These are phyloP conservation scores for Penicillium psychrosexuale DNA, from an alignment of 2,329 filamentous ascomycete species.

Conservation along the genomic window DNA sequence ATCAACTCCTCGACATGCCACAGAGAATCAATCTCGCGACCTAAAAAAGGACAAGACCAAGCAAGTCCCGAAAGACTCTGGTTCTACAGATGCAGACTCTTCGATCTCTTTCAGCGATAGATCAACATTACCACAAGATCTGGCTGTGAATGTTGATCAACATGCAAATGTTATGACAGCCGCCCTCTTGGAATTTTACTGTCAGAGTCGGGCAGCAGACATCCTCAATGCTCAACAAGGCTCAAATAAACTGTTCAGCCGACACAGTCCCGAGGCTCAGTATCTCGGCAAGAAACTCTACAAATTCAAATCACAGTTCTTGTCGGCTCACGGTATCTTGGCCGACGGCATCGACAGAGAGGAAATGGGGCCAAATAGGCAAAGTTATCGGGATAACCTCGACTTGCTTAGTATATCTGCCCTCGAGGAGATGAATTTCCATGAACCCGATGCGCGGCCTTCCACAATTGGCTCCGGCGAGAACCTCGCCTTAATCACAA, in stretches of 20 bases:
- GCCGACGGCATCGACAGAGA: slow-evolving; percentile 41
- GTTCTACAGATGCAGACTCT: slow-evolving; percentile 12
- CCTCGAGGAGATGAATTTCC: slow-evolving; percentile 35
- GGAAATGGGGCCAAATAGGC: slow-evolving; percentile 33
- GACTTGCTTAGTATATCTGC: slow-evolving; percentile 40
- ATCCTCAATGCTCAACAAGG: slow-evolving; percentile 42
- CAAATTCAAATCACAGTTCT: slow-evolving; percentile 41
- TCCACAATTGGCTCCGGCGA: slow-evolving; percentile 21
- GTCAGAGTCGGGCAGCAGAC: slow-evolving; percentile 43
- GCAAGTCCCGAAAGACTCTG: not conserved
- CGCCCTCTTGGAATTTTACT: slow-evolving; percentile 47
- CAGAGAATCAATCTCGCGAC: not conserved
- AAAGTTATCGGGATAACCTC: slow-evolving; percentile 45
- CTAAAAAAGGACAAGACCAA: slow-evolving; percentile 7
- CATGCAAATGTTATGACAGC: slow-evolving; percentile 45
- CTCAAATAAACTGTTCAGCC: slow-evolving; percentile 35
- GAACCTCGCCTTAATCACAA: slow-evolving; percentile 24
- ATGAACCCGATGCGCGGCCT: slow-evolving; percentile 16
- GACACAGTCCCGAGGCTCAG: slow-evolving; percentile 43
- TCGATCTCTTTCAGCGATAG: slow-evolving; percentile 21
- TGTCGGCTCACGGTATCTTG: slow-evolving; percentile 43
- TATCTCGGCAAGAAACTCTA: slow-evolving; percentile 44
- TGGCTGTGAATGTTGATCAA: slow-evolving; percentile 33
- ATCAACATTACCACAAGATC: slow-evolving; percentile 19
- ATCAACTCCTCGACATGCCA: slow-evolving; percentile 1